Evolutionary conservation across 2,329 filamentous ascomycete species (phyloP).

Genomic region (Phyllosticta capitalensis): DNA sequence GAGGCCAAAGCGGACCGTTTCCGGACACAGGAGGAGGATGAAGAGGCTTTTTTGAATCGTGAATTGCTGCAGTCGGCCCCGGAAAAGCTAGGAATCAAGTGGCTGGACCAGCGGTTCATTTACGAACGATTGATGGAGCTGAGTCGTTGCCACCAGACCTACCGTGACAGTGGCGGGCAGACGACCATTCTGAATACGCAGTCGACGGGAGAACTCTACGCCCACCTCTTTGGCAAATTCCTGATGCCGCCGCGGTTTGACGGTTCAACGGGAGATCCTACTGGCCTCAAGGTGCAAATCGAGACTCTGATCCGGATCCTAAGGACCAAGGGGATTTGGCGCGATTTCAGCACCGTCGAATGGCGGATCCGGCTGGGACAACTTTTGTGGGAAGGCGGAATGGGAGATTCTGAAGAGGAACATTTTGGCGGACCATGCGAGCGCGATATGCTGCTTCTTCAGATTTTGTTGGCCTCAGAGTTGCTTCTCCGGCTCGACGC

Average conservation of each 20-base stretch:
- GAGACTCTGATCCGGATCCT: constrained; percentile 57
- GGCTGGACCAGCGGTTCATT: constrained; percentile 22
- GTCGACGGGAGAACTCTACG: constrained; percentile 43
- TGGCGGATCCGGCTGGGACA: constrained; percentile 67
- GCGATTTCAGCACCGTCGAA: constrained; percentile 64
- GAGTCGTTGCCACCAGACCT: constrained; percentile 45
- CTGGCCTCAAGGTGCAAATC: constrained; percentile 59
- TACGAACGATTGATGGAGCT: constrained; percentile 29
- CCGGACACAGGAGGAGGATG: constrained; percentile 44
- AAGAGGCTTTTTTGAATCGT: constrained; percentile 36
- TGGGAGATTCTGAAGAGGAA: constrained; percentile 8
- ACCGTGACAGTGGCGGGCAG: constrained; percentile 44
- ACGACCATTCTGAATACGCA: constrained; percentile 41
- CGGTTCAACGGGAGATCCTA: constrained; percentile 43
- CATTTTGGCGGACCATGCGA: constrained; percentile 27
- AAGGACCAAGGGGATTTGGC: constrained; percentile 57
- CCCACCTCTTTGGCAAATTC: constrained; percentile 34
- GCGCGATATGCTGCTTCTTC: constrained; percentile 45
- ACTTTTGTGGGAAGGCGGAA: constrained; percentile 52
- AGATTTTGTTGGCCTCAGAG: constrained; percentile 46
- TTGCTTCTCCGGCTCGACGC: constrained; percentile 46
- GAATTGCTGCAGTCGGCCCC: constrained; percentile 27
- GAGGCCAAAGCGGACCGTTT: constrained; percentile 55
- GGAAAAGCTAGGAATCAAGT: constrained; percentile 29
- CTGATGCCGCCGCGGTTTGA: constrained; percentile 31